A percentile compares a stretch with the other conserved stretches of the same genome.
Conservation (phyloP, 345 rosid genomes). For the Pistacia atlantica region DNA sequence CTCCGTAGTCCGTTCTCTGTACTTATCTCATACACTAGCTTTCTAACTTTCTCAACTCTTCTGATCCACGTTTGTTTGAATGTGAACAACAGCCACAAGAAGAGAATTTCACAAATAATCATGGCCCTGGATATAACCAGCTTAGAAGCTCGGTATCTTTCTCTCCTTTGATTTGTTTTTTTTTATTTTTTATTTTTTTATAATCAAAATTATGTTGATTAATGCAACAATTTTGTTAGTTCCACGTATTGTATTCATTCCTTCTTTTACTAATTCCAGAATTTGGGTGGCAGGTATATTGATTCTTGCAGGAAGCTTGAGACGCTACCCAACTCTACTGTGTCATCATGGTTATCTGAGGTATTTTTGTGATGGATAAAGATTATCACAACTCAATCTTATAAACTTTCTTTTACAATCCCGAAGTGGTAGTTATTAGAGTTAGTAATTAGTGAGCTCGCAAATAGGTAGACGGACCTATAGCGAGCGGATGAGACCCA, state of each 20-base stretch:
- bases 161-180: not conserved
- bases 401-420: no score
- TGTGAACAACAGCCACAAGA: not conserved
- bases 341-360: conserved; percentile 47
- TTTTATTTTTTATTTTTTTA: no score
- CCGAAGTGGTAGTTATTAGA: no score
- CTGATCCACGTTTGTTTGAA: not conserved
- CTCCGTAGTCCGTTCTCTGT: not conserved
- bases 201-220: no score
- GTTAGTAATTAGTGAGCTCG: no score
- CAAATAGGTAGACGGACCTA: no score
- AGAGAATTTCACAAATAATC: not conserved
- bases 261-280: not conserved
- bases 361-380: conserved; percentile 14
- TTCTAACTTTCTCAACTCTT: not conserved
- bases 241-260: not conserved
- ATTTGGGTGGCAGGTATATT: conserved; percentile 36
- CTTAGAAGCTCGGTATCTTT: conserved; percentile 31
- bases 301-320: conserved; percentile 45
- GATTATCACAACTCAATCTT: no score
- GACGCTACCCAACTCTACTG: conserved; percentile 35
- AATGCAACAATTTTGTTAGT: not conserved
- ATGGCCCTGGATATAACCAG: conserved; percentile 24
- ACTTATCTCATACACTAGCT: not conserved
- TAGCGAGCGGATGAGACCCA: no score